phyloP scores from a whole-genome alignment of 2,329 filamentous ascomycete genomes.

The Gnomoniopsis smithogilvyi region DNA sequence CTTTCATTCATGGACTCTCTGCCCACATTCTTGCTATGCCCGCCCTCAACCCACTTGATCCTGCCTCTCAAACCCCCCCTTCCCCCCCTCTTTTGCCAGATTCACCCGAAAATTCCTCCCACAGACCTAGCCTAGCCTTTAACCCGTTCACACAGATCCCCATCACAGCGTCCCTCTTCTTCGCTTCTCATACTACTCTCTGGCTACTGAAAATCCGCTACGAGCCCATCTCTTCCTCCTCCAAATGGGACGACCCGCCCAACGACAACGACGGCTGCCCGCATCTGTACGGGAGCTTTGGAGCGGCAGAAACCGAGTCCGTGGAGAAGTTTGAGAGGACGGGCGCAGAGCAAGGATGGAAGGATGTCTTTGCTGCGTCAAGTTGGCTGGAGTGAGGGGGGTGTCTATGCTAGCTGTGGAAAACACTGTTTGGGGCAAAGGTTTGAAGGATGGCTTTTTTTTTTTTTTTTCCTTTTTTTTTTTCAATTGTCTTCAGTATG shows the following conservation, averaged over 20 bases:
- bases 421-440: neutral
- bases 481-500: neutral
- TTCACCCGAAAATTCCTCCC: too few species aligned
- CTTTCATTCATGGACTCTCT: too few species aligned
- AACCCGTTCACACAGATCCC: constrained; percentile 35
- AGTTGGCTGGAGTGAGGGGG: constrained; percentile 37
- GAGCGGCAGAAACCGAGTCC: constrained; percentile 46
- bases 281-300: constrained; percentile 59
- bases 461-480: neutral
- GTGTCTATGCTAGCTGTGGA: neutral
- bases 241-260: constrained; percentile 51
- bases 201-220: constrained; percentile 55
- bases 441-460: neutral
- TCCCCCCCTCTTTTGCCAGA: too few species aligned
- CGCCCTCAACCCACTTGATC: too few species aligned
- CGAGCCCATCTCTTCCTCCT: constrained; percentile 36
- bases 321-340: constrained; percentile 42
- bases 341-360: constrained; percentile 43
- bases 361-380: constrained; percentile 36
- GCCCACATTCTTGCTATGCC: too few species aligned
- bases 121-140: too few species aligned
- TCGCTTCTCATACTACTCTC: constrained; percentile 34
- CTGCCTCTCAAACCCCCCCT: too few species aligned
- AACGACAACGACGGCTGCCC: constrained; percentile 45
- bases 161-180: constrained; percentile 43